A percentile compares a stretch with the other conserved stretches of the same genome.
Evolutionary conservation across 139 green algal species (phyloP).

Genomic region (Coccomyxa sp.): DNA sequence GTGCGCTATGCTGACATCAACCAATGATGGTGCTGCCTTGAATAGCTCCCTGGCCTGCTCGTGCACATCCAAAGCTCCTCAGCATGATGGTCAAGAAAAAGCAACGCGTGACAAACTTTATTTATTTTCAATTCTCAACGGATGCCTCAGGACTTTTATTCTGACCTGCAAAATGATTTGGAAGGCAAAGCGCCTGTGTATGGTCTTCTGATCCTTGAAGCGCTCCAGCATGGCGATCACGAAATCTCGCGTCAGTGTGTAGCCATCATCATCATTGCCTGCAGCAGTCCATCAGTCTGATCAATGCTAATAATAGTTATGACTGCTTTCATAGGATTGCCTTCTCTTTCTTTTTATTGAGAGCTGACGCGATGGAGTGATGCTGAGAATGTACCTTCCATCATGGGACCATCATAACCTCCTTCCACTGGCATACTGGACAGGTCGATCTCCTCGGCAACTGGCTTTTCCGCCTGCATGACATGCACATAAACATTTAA

Average conservation of each 20-base stretch:
- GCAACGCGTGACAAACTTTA: neutral
- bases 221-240: slow-evolving; percentile 84
- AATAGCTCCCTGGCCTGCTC: slow-evolving; percentile 43
- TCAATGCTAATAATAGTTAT: neutral
- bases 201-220: slow-evolving; percentile 80
- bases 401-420: slow-evolving; percentile 76
- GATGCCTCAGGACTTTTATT: neutral
- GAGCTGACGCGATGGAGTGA: neutral
- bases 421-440: slow-evolving; percentile 74
- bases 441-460: slow-evolving; percentile 61
- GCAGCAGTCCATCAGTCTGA: neutral
- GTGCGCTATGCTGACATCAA: slow-evolving; percentile 65
- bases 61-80: neutral
- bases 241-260: slow-evolving; percentile 78
- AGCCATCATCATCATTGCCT: slow-evolving; percentile 55
- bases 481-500: neutral
- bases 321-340: neutral
- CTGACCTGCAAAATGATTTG: slow-evolving; percentile 55
- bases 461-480: slow-evolving; percentile 33
- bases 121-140: neutral
- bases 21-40: slow-evolving; percentile 57
- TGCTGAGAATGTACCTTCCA: slow-evolving; percentile 46
- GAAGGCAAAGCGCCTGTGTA: slow-evolving; percentile 75
- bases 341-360: too few species aligned
- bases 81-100: neutral